Evolutionary conservation across 805 yeast genomes (phyloP).

Genomic region (Cyberlindnera euphorbiiphila): DNA sequence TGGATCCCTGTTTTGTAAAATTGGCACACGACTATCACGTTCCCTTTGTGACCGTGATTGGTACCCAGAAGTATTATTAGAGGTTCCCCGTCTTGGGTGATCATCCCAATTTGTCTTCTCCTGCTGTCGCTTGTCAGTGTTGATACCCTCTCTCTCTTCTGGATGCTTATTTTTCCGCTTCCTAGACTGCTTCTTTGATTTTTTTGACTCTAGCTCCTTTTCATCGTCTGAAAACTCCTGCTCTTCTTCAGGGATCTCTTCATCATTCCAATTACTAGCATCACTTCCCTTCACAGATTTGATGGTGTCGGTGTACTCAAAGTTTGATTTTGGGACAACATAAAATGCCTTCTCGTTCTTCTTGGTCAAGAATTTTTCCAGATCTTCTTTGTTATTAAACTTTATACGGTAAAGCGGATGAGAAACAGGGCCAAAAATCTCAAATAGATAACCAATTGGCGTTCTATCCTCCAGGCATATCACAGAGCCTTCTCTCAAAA

Average conservation of each 20-base stretch:
- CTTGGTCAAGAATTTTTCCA: constrained; percentile 40
- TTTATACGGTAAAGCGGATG: constrained; percentile 78
- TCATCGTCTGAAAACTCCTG: constrained; percentile 97
- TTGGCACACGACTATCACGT: too few species aligned
- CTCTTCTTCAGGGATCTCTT: constrained; percentile 88
- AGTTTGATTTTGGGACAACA: constrained; percentile 78
- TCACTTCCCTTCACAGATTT: constrained; percentile 80
- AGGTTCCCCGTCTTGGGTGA: too few species aligned
- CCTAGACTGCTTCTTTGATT: constrained; percentile 47
- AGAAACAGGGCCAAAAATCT: constrained; percentile 85
- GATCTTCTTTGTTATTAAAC: constrained; percentile 49
- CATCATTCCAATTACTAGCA: constrained; percentile 93
- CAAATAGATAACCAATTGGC: constrained; percentile 74
- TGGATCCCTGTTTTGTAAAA: too few species aligned
- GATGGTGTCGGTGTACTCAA: constrained; percentile 69
- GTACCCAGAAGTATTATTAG: constrained; percentile 1
- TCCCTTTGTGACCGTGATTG: constrained; percentile 15
- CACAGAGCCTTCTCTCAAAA: constrained; percentile 75
- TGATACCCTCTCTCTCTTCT: not conserved
- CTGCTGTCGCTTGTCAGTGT: constrained; percentile 11
- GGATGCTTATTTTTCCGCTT: constrained; percentile 31
- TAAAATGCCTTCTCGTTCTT: constrained; percentile 63
- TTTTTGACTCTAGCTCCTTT: constrained; percentile 69
- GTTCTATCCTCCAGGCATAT: constrained; percentile 72
- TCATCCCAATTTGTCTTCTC: constrained; percentile 22